Evolutionary conservation across 352 stramenopile species (phyloP), one percentile per base, ranked within the genome.

Genomic region (Pythium brassicae): DNA sequence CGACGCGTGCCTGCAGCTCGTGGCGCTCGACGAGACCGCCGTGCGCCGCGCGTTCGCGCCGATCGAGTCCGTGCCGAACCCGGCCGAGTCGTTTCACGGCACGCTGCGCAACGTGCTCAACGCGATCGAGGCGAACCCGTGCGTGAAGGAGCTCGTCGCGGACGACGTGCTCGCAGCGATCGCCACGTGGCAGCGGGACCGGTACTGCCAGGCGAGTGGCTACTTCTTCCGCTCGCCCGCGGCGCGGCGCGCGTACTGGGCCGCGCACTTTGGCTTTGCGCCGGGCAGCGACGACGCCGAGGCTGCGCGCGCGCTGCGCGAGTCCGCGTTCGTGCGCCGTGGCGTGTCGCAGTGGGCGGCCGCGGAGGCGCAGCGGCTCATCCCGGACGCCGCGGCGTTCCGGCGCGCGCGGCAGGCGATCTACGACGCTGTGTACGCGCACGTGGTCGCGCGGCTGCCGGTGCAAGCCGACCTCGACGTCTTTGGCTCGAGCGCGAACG

Each of bases 401-500:
- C 71, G 74, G 23, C 66, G 63, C 25, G 69, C 71, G 25, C 77
- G 83, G 1, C 79, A 90, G 59, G 63, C 66, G 14, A 90, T 94
- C 58, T 90, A 87, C 50, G 73, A 90, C 22, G 63, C 78, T 12
- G 53, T 94, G 14, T 68, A 84, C 47, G 59, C 53, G n/a, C 57
- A 90, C 4, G 76, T 92, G 15, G 73, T 89, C 6, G 61, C 72
- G 8, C 77, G 83, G 59, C 59, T 87, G n/a, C 68, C 70, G 20
- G 70, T 79, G 35, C 53, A 73, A 25, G 79, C 74, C 19, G 73
- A 86, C 20, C 55, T 95, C 37, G 83, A 91, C 46, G 81, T 95
- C 19, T 99, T 99, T 76, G 97, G 97, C 4, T 99, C 95, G 19
- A 98, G 87, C 42, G 89, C 87, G 2, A 99, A 99, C 68, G 92